Base-by-base conservation (phyloP, 495 filamentous ascomycete genomes). In the Penicillium lagena region DNA sequence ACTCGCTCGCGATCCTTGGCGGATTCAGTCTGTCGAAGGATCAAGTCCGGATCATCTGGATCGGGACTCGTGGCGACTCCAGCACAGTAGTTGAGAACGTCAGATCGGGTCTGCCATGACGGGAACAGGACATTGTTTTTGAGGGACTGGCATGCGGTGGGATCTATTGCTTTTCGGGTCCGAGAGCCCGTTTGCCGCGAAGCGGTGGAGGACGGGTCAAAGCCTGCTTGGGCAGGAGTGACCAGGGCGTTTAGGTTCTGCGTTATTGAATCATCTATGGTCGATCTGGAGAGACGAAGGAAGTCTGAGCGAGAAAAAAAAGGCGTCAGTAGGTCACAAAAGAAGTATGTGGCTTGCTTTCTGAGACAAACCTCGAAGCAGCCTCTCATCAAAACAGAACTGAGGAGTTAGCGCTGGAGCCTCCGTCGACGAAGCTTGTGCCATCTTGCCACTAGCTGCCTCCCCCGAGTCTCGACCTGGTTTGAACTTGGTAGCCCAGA, bases 211-310 rank as follows among this genome's bases (percentile, higher is more conserved):
- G 83, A 72, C 12, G 93, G 88, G 50, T 95, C 86, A 60, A 95
- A 98, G 7, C 79, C 78, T 14, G 67, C 60, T 22, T 56, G 71
- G 12, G 87, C 71, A 0, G 93, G 93, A 2, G 86, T 90, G 30
- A 89, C 65, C 17, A 98, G 75, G 2, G 89, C 88, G 68, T 98
- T 98, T 35, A 98, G 76, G 51, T 95, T 89, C 59, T 96, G 91
- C 1, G 81, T 81, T 52, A 98, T 96, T 12, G 86, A 86, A 59
- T 98, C 93, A 60, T 98, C 93, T 51, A 96, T 86, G 17, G 86
- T 78, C 44, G 78, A 75, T 44, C 93, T 80, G 7, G 93, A 96
- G 46, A 94, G 50, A 14, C 87, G 85, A n/a, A 98, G 79, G 66
- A 98, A 98, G 59, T 96, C 93, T 98, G 54, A 27, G 10, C 4